Evolutionary conservation across 2,329 filamentous ascomycete genomes (phyloP), one percentile per base, ranked within the genome.

Genomic region (Ophiostoma sp.): DNA sequence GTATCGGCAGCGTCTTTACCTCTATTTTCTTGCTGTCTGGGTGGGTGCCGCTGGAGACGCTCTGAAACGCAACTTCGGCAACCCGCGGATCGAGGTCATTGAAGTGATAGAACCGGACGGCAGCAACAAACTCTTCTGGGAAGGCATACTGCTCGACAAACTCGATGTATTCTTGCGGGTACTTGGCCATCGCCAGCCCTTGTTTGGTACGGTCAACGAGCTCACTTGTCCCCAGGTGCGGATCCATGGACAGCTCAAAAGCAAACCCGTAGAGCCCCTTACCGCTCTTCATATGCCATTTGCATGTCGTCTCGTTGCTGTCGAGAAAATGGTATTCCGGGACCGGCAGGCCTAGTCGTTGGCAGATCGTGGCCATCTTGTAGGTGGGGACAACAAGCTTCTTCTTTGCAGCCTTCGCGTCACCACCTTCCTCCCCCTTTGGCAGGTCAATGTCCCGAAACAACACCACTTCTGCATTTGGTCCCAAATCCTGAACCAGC

Each of bases 401-500:
- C 28, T 61, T 36, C 28, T 33, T 25, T 8, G n/a, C 9, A 25
- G 7, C 50, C 28, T 3, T 12, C 11, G 25, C 1, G 12, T 59
- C 25, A 39, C 22, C 63, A 11, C 22, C 61, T 12, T 64, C 61
- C 8, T 45, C 45, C 7, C 48, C 66, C 15, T 28, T 48, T 11
- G 45, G 66, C 45, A 69, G 11, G 45, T 88, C 85, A 0, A 95
- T 80, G 66, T 93, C 91, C 72, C 87, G 85, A 39, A 97, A 87
- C 73, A 95, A 91, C 0, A 90, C 84, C 0, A 97, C 89, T 0
- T 85, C 84, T 0, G 91, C 91, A 1, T 85, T 76, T 0, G 79
- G 68, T 0, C 90, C 91, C 9, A 95, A 85, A 73, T 93, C 87
- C 79, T 95, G 91, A 0, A 95, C 86, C 0, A 97, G 83, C 9